phyloP scores from a whole-genome alignment of 768 basidiomycete species.

The Suillus plorans region DNA sequence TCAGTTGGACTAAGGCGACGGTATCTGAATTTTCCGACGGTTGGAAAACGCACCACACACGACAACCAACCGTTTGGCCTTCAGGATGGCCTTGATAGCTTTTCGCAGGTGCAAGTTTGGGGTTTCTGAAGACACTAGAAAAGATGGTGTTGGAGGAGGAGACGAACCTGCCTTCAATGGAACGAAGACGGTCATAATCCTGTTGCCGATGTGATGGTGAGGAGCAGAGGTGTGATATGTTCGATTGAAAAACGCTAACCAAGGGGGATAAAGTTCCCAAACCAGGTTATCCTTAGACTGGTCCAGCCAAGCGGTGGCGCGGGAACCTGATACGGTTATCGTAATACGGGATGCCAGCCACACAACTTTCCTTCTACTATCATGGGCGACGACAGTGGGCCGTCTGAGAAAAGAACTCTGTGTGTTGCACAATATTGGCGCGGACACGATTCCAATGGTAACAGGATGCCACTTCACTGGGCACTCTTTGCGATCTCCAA shows the following conservation, averaged over 20 bases:
- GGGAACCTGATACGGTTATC: constrained; percentile 18
- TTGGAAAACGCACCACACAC: constrained; percentile 66
- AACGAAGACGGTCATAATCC: constrained; percentile 61
- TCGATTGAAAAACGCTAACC: constrained; percentile 18
- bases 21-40: constrained; percentile 13
- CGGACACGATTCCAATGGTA: constrained; percentile 19
- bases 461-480: constrained; percentile 28
- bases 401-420: constrained; percentile 19
- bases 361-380: background rate
- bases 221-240: constrained; percentile 15
- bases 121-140: constrained; percentile 50
- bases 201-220: constrained; percentile 26
- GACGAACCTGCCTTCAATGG: constrained; percentile 52
- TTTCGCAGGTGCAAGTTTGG: constrained; percentile 48
- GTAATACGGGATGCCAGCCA: background rate
- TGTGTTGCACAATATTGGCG: constrained; percentile 33
- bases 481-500: constrained; percentile 29
- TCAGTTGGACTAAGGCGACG: constrained; percentile 5
- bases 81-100: constrained; percentile 65
- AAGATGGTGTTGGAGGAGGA: constrained; percentile 53
- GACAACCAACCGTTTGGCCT: constrained; percentile 82
- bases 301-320: constrained; percentile 26
- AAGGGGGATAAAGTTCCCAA: constrained; percentile 16
- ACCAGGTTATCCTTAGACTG: constrained; percentile 11
- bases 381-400: constrained; percentile 16